Evolutionary conservation across 75 land plant genomes (phyloP), one percentile per base, ranked within the genome.

Genomic region (Ceratopteris richardii): DNA sequence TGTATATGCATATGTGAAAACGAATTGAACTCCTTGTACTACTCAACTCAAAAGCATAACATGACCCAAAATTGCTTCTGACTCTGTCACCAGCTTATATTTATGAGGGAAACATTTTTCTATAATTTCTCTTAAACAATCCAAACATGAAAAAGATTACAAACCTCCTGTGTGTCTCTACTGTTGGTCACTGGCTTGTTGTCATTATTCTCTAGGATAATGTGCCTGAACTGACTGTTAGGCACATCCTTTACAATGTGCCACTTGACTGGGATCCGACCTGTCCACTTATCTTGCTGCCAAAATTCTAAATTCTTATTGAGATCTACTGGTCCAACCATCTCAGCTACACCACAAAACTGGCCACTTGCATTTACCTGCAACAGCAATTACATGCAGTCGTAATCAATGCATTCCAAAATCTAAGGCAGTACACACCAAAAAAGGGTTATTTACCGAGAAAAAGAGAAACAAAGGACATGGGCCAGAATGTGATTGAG

Each of bases 391-490:
- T 22, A 31, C 26, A 36, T 9, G 6, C 52, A 55, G 76, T 5
- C 60, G 28, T 54, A 2, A 17, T 1, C 3, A 58, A 13, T 39
- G 9, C 7, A 13, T 17, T 26, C 26, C 55, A 30, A 28, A 26
- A 33, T 3, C 3, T 33, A 9, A 33, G 37, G 7, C 37, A 33
- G 9, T 33, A 9, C 9, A 3, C 37, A 33, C 9, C 37, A 9
- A 33, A 4, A 4, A 9, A 33, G 9, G 37, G 7, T 9, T 13
- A 44, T 80, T 72, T 59, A 91, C 97, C 40, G 97, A 92, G 57
- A 92, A 92, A 51, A 92, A 88, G 39, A 92, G 77, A 59, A 92
- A 92, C 1, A 92, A 69, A n/a, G 97, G 95, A 47, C 86, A 92
- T 31, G 66, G 60, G 33, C 68, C 81, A 51, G 85, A 36, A 57